A percentile compares a stretch with the other conserved stretches of the same genome.
Evolutionary conservation across 2,329 filamentous ascomycete genomes (phyloP).

Genomic region (Apiospora arundinis): DNA sequence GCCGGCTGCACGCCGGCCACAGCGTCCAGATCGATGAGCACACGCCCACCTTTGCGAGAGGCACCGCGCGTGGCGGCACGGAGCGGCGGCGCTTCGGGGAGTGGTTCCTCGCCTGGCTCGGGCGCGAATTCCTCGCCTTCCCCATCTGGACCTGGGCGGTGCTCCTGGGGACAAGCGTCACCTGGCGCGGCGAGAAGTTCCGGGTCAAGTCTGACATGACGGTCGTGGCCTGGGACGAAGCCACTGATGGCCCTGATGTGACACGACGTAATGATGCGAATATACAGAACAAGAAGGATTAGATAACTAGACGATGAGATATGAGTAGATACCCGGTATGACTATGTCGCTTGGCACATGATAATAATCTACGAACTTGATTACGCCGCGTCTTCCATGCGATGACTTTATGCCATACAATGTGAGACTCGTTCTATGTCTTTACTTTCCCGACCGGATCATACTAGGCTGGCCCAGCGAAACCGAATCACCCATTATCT

Average conservation of each 20-base stretch:
- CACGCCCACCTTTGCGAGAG: slow-evolving; percentile 76
- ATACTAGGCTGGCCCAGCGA: no score
- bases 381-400: no score
- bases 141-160: slow-evolving; percentile 93
- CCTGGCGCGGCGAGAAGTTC: slow-evolving; percentile 86
- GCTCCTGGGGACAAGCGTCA: slow-evolving; percentile 83
- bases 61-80: slow-evolving; percentile 46
- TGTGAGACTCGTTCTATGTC: no score
- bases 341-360: background rate
- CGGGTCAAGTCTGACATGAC: slow-evolving; percentile 84
- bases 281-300: slow-evolving; percentile 3
- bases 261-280: background rate
- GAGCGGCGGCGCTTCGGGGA: slow-evolving; percentile 64
- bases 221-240: slow-evolving; percentile 58
- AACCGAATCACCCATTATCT: no score
- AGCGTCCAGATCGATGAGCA: slow-evolving; percentile 74
- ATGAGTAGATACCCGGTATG: background rate
- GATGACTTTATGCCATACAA: background rate
- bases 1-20: slow-evolving; percentile 73
- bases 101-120: slow-evolving; percentile 86
- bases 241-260: background rate
- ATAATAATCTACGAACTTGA: background rate
- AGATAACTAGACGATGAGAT: background rate
- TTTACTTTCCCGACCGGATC: no score
- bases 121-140: slow-evolving; percentile 80